Conservation (phyloP, 768 basidiomycete genomes). For the Brasilioporus rufonigricans region DNA sequence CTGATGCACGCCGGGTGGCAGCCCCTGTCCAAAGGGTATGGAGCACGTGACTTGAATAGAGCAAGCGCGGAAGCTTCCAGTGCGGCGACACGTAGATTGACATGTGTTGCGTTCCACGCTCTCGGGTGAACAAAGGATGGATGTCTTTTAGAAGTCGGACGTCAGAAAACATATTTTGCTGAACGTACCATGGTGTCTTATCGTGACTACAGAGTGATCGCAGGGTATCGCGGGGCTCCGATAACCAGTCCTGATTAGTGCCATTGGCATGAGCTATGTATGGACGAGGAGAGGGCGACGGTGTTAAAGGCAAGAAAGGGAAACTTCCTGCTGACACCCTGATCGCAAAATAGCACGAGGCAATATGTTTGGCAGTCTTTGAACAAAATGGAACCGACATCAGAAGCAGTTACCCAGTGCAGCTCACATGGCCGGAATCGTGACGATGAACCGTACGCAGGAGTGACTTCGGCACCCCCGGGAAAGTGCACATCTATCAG, state of each 20-base stretch:
- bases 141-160: neutral
- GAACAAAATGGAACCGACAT: neutral
- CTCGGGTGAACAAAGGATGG: conserved; percentile 1
- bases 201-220: too few relatives aligned
- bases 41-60: conserved; percentile 26
- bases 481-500: neutral
- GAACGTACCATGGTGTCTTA: neutral
- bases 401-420: neutral
- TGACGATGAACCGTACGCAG: neutral
- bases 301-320: neutral
- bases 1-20: neutral
- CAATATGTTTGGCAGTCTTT: neutral
- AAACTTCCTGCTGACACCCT: neutral
- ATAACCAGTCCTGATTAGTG: neutral
- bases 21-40: neutral
- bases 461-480: neutral
- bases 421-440: neutral
- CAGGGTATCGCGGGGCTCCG: too few relatives aligned
- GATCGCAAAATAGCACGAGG: conserved; percentile 13
- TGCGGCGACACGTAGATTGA: conserved; percentile 19
- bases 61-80: conserved; percentile 21
- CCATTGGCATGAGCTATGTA: neutral
- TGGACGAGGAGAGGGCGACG: neutral
- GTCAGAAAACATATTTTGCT: neutral
- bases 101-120: conserved; percentile 3